Evolutionary conservation across 345 rosid genomes (phyloP).

Genomic region (Leavenworthia alabamica): DNA sequence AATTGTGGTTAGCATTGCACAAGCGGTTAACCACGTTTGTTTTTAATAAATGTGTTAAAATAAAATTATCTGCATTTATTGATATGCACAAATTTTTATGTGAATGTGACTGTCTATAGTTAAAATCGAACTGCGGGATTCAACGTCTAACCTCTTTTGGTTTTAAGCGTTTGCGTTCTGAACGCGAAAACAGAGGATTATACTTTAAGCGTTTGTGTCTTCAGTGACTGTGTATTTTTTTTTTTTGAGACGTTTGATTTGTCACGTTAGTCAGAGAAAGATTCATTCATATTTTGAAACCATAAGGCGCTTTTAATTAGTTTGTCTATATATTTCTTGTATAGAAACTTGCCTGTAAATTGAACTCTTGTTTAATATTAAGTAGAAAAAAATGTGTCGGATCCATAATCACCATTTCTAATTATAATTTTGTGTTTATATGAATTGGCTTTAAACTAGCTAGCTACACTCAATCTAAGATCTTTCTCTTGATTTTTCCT

Average conservation of each 20-base stretch:
- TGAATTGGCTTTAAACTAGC: no score
- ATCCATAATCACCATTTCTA: background rate
- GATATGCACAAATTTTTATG: background rate
- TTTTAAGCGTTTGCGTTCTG: no score
- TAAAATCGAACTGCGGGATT: background rate
- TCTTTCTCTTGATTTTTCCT: no score
- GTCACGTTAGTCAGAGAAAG: conserved; percentile 10
- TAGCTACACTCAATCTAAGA: no score
- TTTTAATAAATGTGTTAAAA: conserved; percentile 12
- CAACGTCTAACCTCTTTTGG: background rate
- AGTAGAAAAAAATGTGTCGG: background rate
- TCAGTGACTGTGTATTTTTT: conserved; percentile 1
- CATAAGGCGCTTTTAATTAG: background rate
- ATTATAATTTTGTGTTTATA: no score
- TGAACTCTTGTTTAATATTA: background rate
- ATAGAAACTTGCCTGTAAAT: background rate
- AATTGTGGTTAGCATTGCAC: conserved; percentile 24
- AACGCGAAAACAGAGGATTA: conserved; percentile 14
- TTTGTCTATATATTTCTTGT: background rate
- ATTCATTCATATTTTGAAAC: background rate
- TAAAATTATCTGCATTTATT: background rate
- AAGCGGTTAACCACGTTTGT: conserved; percentile 29
- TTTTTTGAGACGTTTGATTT: conserved; percentile 2
- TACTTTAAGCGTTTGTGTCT: conserved; percentile 10
- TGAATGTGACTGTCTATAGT: conserved; percentile 22